Conservation (phyloP, 2,329 filamentous ascomycete species). For the Aspergillus tamarii region DNA sequence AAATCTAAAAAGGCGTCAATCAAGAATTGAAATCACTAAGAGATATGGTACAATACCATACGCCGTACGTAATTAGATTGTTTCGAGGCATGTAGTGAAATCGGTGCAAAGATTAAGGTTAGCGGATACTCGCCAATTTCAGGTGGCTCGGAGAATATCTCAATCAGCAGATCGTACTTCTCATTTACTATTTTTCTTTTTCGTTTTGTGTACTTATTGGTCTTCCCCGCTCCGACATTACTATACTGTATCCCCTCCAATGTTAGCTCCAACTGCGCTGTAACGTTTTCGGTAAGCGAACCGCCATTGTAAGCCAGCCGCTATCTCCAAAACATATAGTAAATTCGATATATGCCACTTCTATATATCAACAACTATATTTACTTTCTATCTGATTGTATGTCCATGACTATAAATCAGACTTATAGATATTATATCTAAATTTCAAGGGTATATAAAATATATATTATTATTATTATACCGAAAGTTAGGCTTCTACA, state of each 20-base stretch:
- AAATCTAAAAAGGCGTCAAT: background rate
- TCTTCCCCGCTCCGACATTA: background rate
- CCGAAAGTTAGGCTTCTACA: no score
- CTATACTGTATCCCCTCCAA: no score
- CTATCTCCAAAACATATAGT: no score
- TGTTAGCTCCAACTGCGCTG: background rate
- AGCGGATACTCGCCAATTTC: background rate
- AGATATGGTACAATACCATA: background rate
- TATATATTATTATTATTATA: no score
- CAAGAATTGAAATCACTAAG: background rate
- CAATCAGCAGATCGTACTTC: conserved; percentile 5
- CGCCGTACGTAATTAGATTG: background rate
- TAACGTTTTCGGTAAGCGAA: no score
- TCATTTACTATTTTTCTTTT: background rate
- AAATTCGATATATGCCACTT: no score
- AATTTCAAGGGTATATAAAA: no score
- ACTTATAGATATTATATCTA: no score
- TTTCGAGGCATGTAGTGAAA: background rate
- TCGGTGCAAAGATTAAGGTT: background rate
- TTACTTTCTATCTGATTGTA: no score
- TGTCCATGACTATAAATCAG: no score
- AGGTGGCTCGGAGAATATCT: conserved; percentile 15
- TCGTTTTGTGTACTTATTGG: background rate
- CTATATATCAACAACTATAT: no score
- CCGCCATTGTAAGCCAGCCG: no score